Conservation (phyloP, 306 rosid species). For the Vicia villosa region DNA sequence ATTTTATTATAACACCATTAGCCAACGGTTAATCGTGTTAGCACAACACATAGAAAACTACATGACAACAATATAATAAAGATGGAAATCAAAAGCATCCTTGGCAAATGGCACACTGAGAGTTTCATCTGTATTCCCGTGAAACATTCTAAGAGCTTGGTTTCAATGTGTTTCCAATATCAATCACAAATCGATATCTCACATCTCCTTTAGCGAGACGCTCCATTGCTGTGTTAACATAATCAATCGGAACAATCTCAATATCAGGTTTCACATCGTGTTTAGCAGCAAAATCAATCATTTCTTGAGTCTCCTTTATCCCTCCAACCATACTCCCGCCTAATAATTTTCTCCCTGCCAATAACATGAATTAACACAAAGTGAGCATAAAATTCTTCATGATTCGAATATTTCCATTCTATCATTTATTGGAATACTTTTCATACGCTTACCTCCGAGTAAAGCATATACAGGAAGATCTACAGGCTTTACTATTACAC, state of each 20-base stretch:
- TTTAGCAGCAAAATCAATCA: conserved; percentile 31
- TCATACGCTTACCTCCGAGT: conserved; percentile 13
- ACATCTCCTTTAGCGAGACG: conserved; percentile 29
- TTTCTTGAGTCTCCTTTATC: conserved; percentile 28
- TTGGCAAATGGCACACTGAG: neutral
- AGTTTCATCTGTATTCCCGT: neutral
- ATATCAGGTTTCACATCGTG: conserved; percentile 26
- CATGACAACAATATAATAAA: neutral
- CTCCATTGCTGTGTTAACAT: conserved; percentile 31
- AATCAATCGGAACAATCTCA: conserved; percentile 26
- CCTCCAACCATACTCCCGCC: conserved; percentile 23
- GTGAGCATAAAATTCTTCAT: neutral
- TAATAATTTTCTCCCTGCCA: conserved; percentile 27
- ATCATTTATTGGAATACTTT: neutral
- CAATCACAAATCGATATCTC: conserved; percentile 33
- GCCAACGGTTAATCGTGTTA: neutral
- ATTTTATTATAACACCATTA: neutral
- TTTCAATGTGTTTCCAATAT: conserved; percentile 31
- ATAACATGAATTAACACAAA: neutral
- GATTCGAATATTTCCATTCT: neutral
- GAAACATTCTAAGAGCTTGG: neutral
- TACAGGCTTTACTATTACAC: conserved; percentile 38
- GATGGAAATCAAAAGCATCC: neutral
- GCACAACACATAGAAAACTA: neutral
- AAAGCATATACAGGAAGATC: conserved; percentile 41